These are phyloP conservation scores for Tephrocybe sp. DNA, from an alignment of 768 basidiomycete species.

Conservation along the genomic window DNA sequence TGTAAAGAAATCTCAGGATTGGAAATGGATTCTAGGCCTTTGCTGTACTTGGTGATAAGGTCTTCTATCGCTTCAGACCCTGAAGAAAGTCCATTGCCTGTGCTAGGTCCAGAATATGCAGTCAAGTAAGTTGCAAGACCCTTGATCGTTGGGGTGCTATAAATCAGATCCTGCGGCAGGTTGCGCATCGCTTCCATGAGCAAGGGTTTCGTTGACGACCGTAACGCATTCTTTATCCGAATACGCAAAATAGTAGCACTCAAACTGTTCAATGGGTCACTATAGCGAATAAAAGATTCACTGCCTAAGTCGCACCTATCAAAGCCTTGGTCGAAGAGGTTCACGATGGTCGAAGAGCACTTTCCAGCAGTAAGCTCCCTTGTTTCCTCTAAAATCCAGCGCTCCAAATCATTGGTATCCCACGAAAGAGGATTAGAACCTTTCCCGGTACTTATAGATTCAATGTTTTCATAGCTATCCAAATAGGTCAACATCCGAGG, in stretches of 20 bases:
- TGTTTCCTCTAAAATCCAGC: slow-evolving; percentile 24
- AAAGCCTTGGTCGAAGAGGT: slow-evolving; percentile 19
- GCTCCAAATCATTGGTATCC: slow-evolving; percentile 18
- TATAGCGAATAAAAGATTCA: no score
- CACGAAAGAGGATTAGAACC: slow-evolving; percentile 20
- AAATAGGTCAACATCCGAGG: slow-evolving; percentile 12
- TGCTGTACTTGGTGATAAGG: slow-evolving; percentile 37
- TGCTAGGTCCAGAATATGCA: neutral
- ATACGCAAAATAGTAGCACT: slow-evolving; percentile 35
- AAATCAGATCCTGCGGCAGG: slow-evolving; percentile 26
- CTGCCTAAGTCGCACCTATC: slow-evolving; percentile 10
- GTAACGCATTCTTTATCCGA: slow-evolving; percentile 30
- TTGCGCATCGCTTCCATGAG: slow-evolving; percentile 17
- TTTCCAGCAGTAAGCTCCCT: slow-evolving; percentile 10
- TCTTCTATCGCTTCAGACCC: slow-evolving; percentile 16
- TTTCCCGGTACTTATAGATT: neutral
- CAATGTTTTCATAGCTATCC: slow-evolving; percentile 7
- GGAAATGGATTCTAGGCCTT: slow-evolving; percentile 1
- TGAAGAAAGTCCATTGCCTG: neutral
- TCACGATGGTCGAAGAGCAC: neutral
- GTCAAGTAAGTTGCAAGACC: slow-evolving; percentile 19
- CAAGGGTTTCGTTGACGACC: slow-evolving; percentile 10
- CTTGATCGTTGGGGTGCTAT: slow-evolving; percentile 24
- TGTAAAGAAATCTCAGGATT: neutral
- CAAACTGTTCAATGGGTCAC: slow-evolving; percentile 20